phyloP scores from a whole-genome alignment of 306 rosid genomes.

The Castanea crenata region DNA sequence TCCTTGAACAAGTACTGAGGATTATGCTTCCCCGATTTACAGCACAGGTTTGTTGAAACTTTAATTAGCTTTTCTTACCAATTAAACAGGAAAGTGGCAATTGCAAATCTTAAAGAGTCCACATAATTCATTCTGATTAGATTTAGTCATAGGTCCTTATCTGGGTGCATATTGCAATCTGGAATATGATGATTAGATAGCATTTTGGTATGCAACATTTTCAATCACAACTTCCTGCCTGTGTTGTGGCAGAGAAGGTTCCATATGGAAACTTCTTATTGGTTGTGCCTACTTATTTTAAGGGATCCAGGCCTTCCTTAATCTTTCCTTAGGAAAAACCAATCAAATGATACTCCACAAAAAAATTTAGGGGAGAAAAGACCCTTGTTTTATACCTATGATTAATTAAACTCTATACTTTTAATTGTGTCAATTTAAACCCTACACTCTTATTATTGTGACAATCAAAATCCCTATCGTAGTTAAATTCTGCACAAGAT shows the following conservation, averaged over 20 bases:
- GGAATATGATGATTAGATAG: background rate
- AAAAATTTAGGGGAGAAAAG: too few species aligned
- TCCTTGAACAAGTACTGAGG: constrained; percentile 84
- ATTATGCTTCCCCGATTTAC: constrained; percentile 91
- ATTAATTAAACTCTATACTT: too few species aligned
- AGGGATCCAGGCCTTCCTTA: background rate
- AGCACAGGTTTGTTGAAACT: constrained; percentile 66
- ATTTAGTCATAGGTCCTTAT: background rate
- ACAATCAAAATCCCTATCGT: too few species aligned
- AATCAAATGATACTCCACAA: background rate
- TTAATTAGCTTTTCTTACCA: background rate
- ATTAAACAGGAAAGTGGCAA: background rate
- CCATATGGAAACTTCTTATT: background rate
- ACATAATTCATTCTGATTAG: background rate
- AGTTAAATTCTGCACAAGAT: too few species aligned
- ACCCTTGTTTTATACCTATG: too few species aligned
- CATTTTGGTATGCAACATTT: background rate
- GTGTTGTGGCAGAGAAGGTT: background rate
- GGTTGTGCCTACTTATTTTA: background rate
- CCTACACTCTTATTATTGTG: too few species aligned
- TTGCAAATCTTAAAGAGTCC: background rate
- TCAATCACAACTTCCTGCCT: background rate
- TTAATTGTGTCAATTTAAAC: too few species aligned
- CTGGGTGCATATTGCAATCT: background rate
- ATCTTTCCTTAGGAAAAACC: background rate